Percentiles rank a stretch among this genome's conserved stretches.
Conservation (phyloP, 2,329 filamentous ascomycete species). For the Aspergillus sp. region DNA sequence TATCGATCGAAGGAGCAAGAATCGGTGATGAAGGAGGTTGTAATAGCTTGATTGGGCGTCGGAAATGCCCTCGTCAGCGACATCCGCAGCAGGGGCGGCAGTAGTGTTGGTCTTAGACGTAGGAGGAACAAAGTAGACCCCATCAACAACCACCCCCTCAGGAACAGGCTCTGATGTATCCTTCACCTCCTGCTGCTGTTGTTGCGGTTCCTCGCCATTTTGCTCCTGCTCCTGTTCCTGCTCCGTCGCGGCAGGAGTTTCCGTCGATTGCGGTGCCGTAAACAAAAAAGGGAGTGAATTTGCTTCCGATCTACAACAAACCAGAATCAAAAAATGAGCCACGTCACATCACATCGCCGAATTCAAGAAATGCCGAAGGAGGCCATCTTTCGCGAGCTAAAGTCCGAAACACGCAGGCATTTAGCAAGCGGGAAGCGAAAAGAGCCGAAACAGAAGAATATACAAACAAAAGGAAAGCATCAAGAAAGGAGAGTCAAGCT, state of each 20-base stretch:
- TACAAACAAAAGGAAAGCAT: constrained; percentile 18
- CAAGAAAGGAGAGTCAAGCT: constrained; percentile 35
- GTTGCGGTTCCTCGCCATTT: not conserved
- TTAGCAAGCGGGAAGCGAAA: constrained; percentile 24
- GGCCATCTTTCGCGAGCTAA: constrained; percentile 16
- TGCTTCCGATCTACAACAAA: constrained; percentile 68
- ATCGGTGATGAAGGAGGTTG: constrained; percentile 64
- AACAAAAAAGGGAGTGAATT: constrained; percentile 71
- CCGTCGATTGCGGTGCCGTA: constrained; percentile 57
- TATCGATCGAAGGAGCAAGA: constrained; percentile 62
- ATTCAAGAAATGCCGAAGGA: not conserved
- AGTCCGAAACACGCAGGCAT: constrained; percentile 16
- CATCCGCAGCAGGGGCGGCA: not conserved
- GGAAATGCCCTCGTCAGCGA: constrained; percentile 31
- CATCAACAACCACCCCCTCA: constrained; percentile 9
- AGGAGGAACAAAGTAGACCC: constrained; percentile 9
- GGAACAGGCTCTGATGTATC: not conserved
- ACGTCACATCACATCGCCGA: not conserved
- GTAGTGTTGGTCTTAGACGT: not conserved
- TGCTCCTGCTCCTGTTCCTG: not conserved
- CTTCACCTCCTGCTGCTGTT: not conserved
- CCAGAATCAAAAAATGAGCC: constrained; percentile 12
- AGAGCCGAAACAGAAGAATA: constrained; percentile 11
- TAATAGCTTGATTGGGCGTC: constrained; percentile 68
- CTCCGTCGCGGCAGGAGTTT: constrained; percentile 3